A percentile compares a stretch with the other conserved stretches of the same genome.
Conservation (phyloP, 805 yeast genomes). For the Candida patagonica region DNA sequence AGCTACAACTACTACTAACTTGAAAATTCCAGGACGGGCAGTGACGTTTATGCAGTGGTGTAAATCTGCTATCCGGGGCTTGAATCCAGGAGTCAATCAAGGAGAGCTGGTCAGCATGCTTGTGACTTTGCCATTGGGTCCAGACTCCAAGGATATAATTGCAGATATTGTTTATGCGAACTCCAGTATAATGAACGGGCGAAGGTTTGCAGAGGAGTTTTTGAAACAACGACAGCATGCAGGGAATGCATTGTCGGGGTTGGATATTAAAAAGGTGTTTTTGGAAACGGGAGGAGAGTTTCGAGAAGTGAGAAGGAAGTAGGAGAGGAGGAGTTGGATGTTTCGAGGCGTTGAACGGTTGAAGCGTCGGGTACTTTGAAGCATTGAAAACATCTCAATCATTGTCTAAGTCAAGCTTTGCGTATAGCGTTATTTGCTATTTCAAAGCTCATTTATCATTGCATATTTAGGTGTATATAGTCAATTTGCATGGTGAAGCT, state of each 20-base stretch:
- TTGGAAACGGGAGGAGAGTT: slow-evolving; percentile 49
- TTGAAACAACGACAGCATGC: slow-evolving; percentile 65
- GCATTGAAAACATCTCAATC: too few relatives aligned
- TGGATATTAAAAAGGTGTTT: too few relatives aligned
- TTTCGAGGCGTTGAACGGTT: too few relatives aligned
- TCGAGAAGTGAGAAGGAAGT: slow-evolving; percentile 21
- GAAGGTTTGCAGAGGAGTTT: slow-evolving; percentile 88
- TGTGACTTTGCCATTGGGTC: slow-evolving; percentile 65
- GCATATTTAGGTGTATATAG: too few relatives aligned
- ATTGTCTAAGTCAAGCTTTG: too few relatives aligned
- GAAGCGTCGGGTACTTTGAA: too few relatives aligned
- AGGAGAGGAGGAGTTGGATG: not conserved
- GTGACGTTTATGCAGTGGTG: slow-evolving; percentile 32
- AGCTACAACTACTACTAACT: slow-evolving; percentile 9
- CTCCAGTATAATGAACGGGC: slow-evolving; percentile 86
- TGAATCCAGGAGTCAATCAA: slow-evolving; percentile 66
- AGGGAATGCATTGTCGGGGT: too few relatives aligned
- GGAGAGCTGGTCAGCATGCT: slow-evolving; percentile 75
- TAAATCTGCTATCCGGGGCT: slow-evolving; percentile 31
- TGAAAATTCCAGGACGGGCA: slow-evolving; percentile 10
- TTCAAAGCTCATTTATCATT: too few relatives aligned
- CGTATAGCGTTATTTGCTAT: too few relatives aligned
- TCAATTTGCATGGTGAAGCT: too few relatives aligned
- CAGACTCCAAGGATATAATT: slow-evolving; percentile 74
- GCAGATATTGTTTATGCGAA: slow-evolving; percentile 87